A percentile compares a stretch with the other conserved stretches of the same genome.
phyloP scores from a whole-genome alignment of 441 rosid genomes.

The Brassica hybrid region DNA sequence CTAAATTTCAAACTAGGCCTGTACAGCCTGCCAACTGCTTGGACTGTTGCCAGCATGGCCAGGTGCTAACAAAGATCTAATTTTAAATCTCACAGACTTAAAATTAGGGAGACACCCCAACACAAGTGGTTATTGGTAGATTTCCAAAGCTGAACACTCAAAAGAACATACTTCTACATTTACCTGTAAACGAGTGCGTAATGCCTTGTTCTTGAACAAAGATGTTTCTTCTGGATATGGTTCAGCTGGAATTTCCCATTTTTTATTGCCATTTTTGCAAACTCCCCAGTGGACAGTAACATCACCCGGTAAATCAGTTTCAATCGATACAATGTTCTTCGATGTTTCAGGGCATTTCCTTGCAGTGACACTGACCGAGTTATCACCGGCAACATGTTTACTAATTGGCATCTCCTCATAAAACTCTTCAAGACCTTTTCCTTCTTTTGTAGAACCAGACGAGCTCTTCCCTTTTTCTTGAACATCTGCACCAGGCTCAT shows the following conservation, averaged over 20 bases:
- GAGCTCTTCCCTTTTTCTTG: constrained; percentile 45
- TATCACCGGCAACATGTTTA: constrained; percentile 54
- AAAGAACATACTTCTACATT: not conserved
- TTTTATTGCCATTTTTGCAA: constrained; percentile 74
- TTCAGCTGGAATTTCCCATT: constrained; percentile 85
- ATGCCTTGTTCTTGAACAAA: constrained; percentile 79
- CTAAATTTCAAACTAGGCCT: not conserved
- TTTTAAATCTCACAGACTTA: constrained; percentile 10
- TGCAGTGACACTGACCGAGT: constrained; percentile 64
- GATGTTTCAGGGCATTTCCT: constrained; percentile 69
- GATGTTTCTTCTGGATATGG: constrained; percentile 82
- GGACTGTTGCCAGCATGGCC: not conserved
- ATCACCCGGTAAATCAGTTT: constrained; percentile 86
- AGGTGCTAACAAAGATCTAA: constrained; percentile 16
- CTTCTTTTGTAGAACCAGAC: constrained; percentile 48
- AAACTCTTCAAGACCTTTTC: constrained; percentile 58
- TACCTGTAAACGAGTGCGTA: constrained; percentile 86
- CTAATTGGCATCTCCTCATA: constrained; percentile 73
- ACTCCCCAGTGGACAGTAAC: constrained; percentile 97
- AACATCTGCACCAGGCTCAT: constrained; percentile 43
- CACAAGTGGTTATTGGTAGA: constrained; percentile 2
- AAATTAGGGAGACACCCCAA: constrained; percentile 11
- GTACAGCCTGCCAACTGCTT: constrained; percentile 7
- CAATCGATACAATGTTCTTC: constrained; percentile 65
- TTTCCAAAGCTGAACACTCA: constrained; percentile 6